Evolutionary conservation across 768 basidiomycete genomes (phyloP), one percentile per base, ranked within the genome.

Genomic region (Boletus subcaerulescens): DNA sequence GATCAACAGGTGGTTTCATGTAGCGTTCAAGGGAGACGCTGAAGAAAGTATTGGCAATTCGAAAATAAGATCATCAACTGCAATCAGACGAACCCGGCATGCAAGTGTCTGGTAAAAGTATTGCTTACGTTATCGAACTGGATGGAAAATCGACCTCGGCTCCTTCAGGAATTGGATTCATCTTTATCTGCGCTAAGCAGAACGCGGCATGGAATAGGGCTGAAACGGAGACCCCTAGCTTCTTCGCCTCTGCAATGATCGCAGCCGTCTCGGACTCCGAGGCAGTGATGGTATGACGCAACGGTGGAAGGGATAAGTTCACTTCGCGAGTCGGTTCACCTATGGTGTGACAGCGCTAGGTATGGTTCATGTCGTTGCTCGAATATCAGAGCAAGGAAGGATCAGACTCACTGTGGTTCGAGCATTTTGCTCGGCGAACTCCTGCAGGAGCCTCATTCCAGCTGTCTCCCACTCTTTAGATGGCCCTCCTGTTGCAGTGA

Each of bases 401-500:
- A 20, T 14, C 0, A 24, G 36, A 65, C 58, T 1, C 32, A 69
- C 65, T 49, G 10, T 11, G 0, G 35, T 48, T 5, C 52, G 55
- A 35, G 49, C 22, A 17, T 5, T 18, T 26, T 60, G 48, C 10
- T 55, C 47, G 5, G 45, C 36, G 0, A 55, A 48, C 12, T 63
- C 64, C n/a, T 52, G 50, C 22, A 67, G 24, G 26, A 69, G 57
- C 29, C 17, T 44, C 5, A 7, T 35, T 14, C 65, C 67, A 2
- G 17, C 45, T 4, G 49, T 52, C 7, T 42, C 52, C 66, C 67
- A 69, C 18, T 52, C 58, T 3, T 47, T 14, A n/a, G 45, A 56
- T 10, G 36, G 53, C 3, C 68, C 65, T 10, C 68, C 66, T 0
- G 55, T 68, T 2, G 66, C 68, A 36, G 51, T 52, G 20, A 68